Evolutionary conservation across 2,329 filamentous ascomycete species (phyloP).

Genomic region (Sporothrix humicola): DNA sequence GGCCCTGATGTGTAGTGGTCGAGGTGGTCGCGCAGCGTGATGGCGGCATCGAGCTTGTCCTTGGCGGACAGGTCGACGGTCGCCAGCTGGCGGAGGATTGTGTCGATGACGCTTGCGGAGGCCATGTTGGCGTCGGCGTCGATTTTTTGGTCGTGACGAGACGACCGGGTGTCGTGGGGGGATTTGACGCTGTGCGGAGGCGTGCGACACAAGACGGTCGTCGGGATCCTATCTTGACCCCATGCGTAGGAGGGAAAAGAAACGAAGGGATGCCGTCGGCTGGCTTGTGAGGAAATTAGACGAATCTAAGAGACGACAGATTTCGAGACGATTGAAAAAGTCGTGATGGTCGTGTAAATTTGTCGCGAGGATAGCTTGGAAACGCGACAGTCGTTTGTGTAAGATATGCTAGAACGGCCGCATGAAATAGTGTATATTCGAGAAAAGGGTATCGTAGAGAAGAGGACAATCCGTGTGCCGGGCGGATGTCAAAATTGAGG

Average conservation of each 20-base stretch:
- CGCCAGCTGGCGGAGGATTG: conserved; percentile 63
- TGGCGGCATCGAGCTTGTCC: conserved; percentile 79
- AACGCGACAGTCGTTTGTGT: neutral
- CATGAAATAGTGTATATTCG: neutral
- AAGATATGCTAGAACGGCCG: neutral
- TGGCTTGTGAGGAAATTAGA: neutral
- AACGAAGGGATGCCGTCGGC: neutral
- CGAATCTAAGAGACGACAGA: neutral
- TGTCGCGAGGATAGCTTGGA: neutral
- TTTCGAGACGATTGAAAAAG: neutral
- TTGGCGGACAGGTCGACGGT: conserved; percentile 67
- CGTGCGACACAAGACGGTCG: conserved; percentile 12
- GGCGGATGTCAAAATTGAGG: neutral
- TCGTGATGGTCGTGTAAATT: neutral
- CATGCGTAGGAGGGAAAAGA: neutral
- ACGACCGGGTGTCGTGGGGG: neutral
- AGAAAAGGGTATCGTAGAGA: neutral
- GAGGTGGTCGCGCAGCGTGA: conserved; percentile 86
- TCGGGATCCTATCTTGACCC: conserved; percentile 15
- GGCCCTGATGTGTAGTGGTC: conserved; percentile 84
- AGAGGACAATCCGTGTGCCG: conserved; percentile 12
- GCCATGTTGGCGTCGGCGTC: conserved; percentile 58
- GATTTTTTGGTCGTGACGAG: neutral
- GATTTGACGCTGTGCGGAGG: neutral
- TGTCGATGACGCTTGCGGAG: conserved; percentile 65